Percentiles rank a stretch among this genome's conserved stretches.
Evolutionary conservation across 371 early-diverging fungal genomes (phyloP).

Genomic region (Coemansia sp.): DNA sequence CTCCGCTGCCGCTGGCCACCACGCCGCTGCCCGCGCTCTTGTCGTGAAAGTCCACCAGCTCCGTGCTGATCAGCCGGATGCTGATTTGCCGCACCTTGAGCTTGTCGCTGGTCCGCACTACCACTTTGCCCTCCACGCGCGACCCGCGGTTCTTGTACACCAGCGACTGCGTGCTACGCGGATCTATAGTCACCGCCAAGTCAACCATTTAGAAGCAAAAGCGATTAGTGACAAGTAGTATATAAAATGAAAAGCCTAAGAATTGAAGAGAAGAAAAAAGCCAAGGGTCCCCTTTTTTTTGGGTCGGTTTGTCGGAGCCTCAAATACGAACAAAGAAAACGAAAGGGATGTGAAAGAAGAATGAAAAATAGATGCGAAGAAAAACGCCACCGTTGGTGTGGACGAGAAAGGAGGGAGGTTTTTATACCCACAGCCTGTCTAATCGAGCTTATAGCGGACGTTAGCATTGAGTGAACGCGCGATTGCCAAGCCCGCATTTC

Average conservation of each 20-base stretch:
- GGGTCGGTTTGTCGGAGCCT: no score
- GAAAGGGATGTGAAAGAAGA: no score
- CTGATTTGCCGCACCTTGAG: constrained; percentile 35
- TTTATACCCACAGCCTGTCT: no score
- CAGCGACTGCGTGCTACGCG: constrained; percentile 17
- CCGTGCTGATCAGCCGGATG: constrained; percentile 32
- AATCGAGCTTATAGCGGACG: no score
- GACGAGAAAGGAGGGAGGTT: neutral
- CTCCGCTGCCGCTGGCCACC: constrained; percentile 4
- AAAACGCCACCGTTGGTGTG: neutral
- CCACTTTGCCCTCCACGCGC: constrained; percentile 22
- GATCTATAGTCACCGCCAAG: constrained; percentile 18
- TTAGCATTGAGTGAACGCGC: no score
- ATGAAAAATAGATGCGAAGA: neutral
- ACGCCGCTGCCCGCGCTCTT: neutral
- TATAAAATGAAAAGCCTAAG: neutral
- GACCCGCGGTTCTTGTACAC: constrained; percentile 38
- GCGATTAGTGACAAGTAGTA: neutral
- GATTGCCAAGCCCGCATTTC: no score
- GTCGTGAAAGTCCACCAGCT: constrained; percentile 36
- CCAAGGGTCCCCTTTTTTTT: no score
- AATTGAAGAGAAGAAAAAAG: neutral
- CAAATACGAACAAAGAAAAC: neutral
- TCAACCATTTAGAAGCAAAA: constrained; percentile 23
- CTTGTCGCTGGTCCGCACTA: constrained; percentile 22